Base-by-base conservation (phyloP, 208 protist species). In the Endotrypanum monterogeii region DNA sequence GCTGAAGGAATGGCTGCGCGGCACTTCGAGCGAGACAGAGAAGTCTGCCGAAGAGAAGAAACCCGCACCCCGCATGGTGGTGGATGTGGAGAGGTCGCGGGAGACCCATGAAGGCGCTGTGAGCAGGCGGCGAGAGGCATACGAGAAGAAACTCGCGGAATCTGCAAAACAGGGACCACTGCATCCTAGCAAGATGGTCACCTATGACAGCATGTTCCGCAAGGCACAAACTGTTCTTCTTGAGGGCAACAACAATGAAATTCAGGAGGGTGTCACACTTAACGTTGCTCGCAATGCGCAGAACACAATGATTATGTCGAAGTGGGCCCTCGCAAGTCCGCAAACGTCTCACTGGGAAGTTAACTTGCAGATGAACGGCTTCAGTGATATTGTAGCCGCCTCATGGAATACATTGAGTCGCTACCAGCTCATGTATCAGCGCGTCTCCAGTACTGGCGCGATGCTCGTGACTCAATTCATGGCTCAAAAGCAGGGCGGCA, bases 341-440 rank as follows among this genome's bases (percentile, higher is more conserved):
- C 82, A 97, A 73, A 88, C 84, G 83, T 95, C 91, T 37, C 76
- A 93, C 74, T 97, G 91, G 90, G 93, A 97, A 79, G 39, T 97
- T 11, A 90, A 83, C 52, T 71, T 96, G 52, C 93, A 97, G 82
- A 94, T 95, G 91, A 94, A 95, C 77, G 91, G 91, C 50, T 97
- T 95, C 85, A 87, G 78, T 46, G 93, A 97, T 71, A 73, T 96
- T 61, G 69, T 94, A 25, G 84, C 82, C 8, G 93, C 90, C 54
- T 87, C 87, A 23, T 97, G 91, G 82, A 96, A 83, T 79, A 96
- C 93, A 55, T 65, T 95, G 61, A 95, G 91, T 79, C 88, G 90
- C 60, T 96, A 89, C 79, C 83, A 88, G 77, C 86, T 97, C 44
- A 93, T 93, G 85, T 96, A 97, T 77, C 93, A 97, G 82, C 89